Percentiles rank a stretch among this genome's conserved stretches.
These are phyloP conservation scores for Ascochyta koolunga DNA, from an alignment of 2,329 filamentous ascomycete genomes.

Conservation along the genomic window DNA sequence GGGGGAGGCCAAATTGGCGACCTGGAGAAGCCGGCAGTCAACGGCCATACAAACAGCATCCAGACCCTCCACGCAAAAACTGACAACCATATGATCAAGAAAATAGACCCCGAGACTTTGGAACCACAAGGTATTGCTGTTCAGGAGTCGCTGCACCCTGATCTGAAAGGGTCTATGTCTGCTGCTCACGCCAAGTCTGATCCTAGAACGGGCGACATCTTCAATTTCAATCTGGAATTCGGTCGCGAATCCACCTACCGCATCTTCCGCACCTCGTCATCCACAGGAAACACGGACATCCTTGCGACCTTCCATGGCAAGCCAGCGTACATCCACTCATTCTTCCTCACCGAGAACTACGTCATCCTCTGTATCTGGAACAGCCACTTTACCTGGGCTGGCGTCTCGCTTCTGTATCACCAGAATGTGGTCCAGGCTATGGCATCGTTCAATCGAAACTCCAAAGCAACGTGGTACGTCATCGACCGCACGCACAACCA, in stretches of 20 bases:
- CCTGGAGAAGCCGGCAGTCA: slow-evolving; percentile 17
- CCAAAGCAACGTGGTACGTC: slow-evolving; percentile 72
- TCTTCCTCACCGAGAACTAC: slow-evolving; percentile 74
- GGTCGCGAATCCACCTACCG: slow-evolving; percentile 66
- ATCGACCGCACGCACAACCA: slow-evolving; percentile 67
- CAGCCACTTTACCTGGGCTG: slow-evolving; percentile 63
- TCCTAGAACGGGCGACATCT: slow-evolving; percentile 74
- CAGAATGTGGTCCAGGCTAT: slow-evolving; percentile 73
- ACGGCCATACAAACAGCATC: slow-evolving; percentile 45
- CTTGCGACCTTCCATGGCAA: slow-evolving; percentile 67
- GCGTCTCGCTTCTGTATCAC: slow-evolving; percentile 67
- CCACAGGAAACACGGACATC: slow-evolving; percentile 70
- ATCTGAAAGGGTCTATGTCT: slow-evolving; percentile 69
- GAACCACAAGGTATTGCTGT: slow-evolving; percentile 70
- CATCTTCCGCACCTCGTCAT: slow-evolving; percentile 68
- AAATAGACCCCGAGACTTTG: slow-evolving; percentile 72
- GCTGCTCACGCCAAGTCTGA: slow-evolving; percentile 76
- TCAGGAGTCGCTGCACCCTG: slow-evolving; percentile 69
- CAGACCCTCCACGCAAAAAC: slow-evolving; percentile 65
- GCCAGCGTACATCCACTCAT: slow-evolving; percentile 81
- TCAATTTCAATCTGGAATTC: slow-evolving; percentile 80
- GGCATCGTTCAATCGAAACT: slow-evolving; percentile 63
- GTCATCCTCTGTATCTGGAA: slow-evolving; percentile 77
- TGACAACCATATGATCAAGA: slow-evolving; percentile 63
- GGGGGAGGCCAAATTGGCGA: slow-evolving; percentile 44